These are phyloP conservation scores for Phyllachora maydis DNA, from an alignment of 2,329 filamentous ascomycete genomes.

Conservation along the genomic window DNA sequence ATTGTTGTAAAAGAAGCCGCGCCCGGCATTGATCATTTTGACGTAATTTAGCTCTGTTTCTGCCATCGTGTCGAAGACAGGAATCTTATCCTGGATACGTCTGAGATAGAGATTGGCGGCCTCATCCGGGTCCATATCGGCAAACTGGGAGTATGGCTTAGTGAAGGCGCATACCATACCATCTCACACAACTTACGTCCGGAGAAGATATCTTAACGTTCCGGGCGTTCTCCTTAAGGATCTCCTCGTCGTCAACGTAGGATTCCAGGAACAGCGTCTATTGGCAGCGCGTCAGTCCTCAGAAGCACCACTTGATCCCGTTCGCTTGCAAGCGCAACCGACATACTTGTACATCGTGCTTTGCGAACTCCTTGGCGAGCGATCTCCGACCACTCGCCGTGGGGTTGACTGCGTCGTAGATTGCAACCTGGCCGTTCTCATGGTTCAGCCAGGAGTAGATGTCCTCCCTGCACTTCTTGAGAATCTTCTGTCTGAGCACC, in stretches of 20 bases:
- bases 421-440: slow-evolving; percentile 94
- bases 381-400: slow-evolving; percentile 63
- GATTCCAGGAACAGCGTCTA: slow-evolving; percentile 95
- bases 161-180: slow-evolving; percentile 2
- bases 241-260: slow-evolving; percentile 77
- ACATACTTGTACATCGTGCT: slow-evolving; percentile 73
- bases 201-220: slow-evolving; percentile 97
- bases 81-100: slow-evolving; percentile 81
- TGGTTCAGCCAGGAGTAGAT: slow-evolving; percentile 94
- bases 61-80: slow-evolving; percentile 91
- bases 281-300: slow-evolving; percentile 3
- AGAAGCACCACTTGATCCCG: slow-evolving; percentile 1
- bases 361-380: slow-evolving; percentile 89
- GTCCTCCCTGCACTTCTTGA: slow-evolving; percentile 93
- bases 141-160: slow-evolving; percentile 48
- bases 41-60: slow-evolving; percentile 91
- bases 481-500: slow-evolving; percentile 86
- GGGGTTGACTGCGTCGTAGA: slow-evolving; percentile 95
- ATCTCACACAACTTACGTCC: slow-evolving; percentile 43
- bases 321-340: not conserved
- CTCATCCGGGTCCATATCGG: slow-evolving; percentile 79
- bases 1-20: slow-evolving; percentile 89
- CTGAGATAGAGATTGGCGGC: slow-evolving; percentile 81
- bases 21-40: slow-evolving; percentile 97
- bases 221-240: slow-evolving; percentile 89